A percentile compares a stretch with the other conserved stretches of the same genome.
Conservation (phyloP, 805 yeast genomes). For the Metschnikowia aberdeeniae region DNA sequence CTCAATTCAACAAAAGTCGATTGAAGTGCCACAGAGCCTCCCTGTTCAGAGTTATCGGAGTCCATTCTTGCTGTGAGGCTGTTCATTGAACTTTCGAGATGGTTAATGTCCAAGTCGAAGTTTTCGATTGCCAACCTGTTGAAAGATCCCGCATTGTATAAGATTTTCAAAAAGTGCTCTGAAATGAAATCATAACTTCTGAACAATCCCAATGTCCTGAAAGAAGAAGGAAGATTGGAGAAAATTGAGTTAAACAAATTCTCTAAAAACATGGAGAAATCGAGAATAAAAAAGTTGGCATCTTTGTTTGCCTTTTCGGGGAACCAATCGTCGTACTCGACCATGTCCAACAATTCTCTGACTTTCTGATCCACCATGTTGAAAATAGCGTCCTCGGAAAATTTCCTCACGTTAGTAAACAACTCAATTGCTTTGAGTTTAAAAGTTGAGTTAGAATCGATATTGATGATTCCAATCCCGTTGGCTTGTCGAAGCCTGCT, state of each 20-base stretch:
- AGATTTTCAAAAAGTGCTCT: constrained; percentile 57
- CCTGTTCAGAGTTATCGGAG: constrained; percentile 20
- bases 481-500: constrained; percentile 33
- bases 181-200: constrained; percentile 85
- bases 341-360: constrained; percentile 73
- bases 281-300: constrained; percentile 73
- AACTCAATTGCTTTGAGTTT: constrained; percentile 48
- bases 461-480: constrained; percentile 37
- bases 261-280: constrained; percentile 79
- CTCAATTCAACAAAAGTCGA: constrained; percentile 75
- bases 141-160: constrained; percentile 52
- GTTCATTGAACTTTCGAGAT: constrained; percentile 58
- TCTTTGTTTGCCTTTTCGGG: constrained; percentile 48
- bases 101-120: constrained; percentile 75
- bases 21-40: constrained; percentile 51
- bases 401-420: constrained; percentile 56
- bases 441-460: constrained; percentile 36
- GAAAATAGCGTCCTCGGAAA: constrained; percentile 78
- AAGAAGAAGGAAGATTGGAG: constrained; percentile 71
- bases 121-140: constrained; percentile 62
- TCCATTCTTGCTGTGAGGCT: constrained; percentile 23
- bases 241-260: constrained; percentile 83
- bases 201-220: constrained; percentile 74
- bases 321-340: constrained; percentile 78
- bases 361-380: constrained; percentile 78